Evolutionary conservation across 257 asterid species (phyloP), one percentile per base, ranked within the genome.

Genomic region (Solanum pinnatisectum): DNA sequence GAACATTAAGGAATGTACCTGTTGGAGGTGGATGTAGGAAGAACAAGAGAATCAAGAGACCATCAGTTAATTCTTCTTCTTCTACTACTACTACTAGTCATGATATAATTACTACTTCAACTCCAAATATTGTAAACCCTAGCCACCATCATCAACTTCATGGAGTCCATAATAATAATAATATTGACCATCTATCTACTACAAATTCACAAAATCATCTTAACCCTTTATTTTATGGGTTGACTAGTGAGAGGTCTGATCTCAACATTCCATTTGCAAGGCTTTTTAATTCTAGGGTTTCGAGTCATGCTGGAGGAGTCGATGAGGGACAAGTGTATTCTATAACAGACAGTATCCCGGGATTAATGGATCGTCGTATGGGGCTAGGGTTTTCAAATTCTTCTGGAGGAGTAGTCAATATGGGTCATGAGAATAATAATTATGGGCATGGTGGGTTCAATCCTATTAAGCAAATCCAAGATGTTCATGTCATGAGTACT

Each of bases 21-120:
- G 94, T 92, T 36, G 94, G 94, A 4, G 94, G 92, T 49, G 93
- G 94, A 10, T 92, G 91, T 82, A 82, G 93, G 87, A 90, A 92
- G 83, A 92, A 91, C 82, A 92, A 90, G 72, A 89, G 93, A 87
- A 72, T 92, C 16, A 90, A 89, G 39, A 83, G 91, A 70, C 89
- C 88, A 74, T 32, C 87, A 20, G 84, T n/a, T n/a, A 22, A 63
- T 35, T 86, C 88, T 23, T 46, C 88, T 30, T 32, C 84, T 22
- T 20, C 88, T 5, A 0, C 87, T 36, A 42, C 83, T 5, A 16
- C 70, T 40, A 23, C 33, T 72, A 12, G 30, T 10, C 52, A 86
- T 44, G 46, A 72, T 39, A n/a, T 46, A n/a, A 86, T 87, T 7
- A 8, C 86, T 40, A 76, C 91, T 16, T 39, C 92, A 12, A 39